A percentile compares a stretch with the other conserved stretches of the same genome.
Conservation (phyloP, 2,329 filamentous ascomycete species). For the Botrytis galanthina region DNA sequence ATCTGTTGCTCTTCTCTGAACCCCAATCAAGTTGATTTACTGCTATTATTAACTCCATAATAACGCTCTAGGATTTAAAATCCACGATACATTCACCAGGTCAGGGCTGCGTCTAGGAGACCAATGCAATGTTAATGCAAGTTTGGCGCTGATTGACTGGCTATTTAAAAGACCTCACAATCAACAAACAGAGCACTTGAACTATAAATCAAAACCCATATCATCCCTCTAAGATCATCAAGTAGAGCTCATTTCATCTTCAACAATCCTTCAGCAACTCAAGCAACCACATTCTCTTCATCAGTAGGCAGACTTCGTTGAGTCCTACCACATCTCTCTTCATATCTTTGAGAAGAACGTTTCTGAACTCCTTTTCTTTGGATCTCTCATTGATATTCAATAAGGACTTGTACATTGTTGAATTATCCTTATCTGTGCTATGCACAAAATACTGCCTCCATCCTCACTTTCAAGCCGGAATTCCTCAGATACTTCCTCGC, state of each 20-base stretch:
- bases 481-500: not conserved
- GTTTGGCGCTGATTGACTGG: not conserved
- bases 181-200: not conserved
- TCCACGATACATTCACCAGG: not conserved
- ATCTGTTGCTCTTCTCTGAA: not conserved
- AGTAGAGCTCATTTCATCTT: not conserved
- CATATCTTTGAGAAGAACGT: not conserved
- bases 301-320: not conserved
- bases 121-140: not conserved
- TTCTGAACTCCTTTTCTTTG: not conserved
- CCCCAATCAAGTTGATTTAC: not conserved
- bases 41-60: not conserved
- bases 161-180: not conserved
- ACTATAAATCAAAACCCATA: not conserved
- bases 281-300: not conserved
- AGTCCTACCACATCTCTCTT: not conserved
- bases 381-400: not conserved
- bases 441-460: not conserved
- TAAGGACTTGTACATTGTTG: not conserved
- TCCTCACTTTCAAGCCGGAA: not conserved
- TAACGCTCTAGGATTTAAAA: not conserved
- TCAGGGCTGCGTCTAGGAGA: not conserved
- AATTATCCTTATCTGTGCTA: not conserved
- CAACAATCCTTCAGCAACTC: not conserved
- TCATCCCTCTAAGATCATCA: not conserved